A percentile compares a stretch with the other conserved stretches of the same genome.
Conservation (phyloP, 768 basidiomycete genomes). For the Leccinum arenicola region DNA sequence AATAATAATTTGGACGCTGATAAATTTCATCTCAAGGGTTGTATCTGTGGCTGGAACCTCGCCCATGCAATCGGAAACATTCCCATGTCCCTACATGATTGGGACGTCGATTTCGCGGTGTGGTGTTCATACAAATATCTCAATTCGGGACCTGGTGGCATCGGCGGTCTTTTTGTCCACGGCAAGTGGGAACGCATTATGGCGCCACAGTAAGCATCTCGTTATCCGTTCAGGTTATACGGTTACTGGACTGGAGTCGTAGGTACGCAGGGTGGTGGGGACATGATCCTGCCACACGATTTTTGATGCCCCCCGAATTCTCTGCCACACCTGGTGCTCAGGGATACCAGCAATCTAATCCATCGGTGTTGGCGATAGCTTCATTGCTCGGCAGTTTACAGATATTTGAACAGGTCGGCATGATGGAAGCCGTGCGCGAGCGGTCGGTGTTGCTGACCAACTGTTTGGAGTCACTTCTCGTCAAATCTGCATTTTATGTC, state of each 20-base stretch:
- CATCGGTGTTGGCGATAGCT: constrained; percentile 74
- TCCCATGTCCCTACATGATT: constrained; percentile 82
- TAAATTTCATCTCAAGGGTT: constrained; percentile 56
- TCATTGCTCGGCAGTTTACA: constrained; percentile 82
- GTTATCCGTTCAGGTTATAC: constrained; percentile 9
- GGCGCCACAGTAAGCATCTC: constrained; percentile 56
- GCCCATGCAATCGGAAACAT: constrained; percentile 97
- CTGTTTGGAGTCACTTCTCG: constrained; percentile 63
- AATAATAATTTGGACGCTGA: constrained; percentile 11
- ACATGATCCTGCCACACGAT: constrained; percentile 82
- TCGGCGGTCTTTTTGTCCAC: constrained; percentile 90
- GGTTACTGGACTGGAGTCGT: constrained; percentile 6
- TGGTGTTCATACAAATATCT: constrained; percentile 99
- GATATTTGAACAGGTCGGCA: constrained; percentile 75
- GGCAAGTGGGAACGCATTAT: constrained; percentile 69
- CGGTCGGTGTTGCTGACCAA: constrained; percentile 72
- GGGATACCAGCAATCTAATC: constrained; percentile 96
- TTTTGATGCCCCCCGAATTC: constrained; percentile 85
- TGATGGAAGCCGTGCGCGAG: constrained; percentile 63
- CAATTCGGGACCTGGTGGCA: constrained; percentile 95
- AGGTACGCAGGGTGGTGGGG: constrained; percentile 99
- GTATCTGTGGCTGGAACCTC: constrained; percentile 93
- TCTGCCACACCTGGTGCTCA: constrained; percentile 85
- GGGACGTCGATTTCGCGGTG: constrained; percentile 95
- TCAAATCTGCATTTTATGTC: constrained; percentile 62